Conservation (phyloP, 2,329 filamentous ascomycete species). For the Stagonosporopsis cucurbitacearum region DNA sequence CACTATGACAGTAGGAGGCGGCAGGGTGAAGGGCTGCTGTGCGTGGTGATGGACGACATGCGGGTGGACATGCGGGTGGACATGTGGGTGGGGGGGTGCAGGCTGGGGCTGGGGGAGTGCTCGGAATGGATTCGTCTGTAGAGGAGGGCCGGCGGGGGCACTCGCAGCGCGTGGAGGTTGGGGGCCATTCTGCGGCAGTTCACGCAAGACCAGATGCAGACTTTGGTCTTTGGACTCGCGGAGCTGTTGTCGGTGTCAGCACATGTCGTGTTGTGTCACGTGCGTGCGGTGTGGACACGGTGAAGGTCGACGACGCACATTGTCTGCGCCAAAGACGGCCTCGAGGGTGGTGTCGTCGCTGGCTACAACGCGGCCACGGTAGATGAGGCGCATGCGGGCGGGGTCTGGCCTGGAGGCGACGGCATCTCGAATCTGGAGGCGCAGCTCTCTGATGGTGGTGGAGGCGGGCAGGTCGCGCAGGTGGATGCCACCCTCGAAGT, state of each 20-base stretch:
- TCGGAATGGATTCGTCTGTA: conserved; percentile 44
- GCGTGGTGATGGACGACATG: conserved; percentile 25
- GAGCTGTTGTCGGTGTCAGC: conserved; percentile 38
- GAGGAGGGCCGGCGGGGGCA: conserved; percentile 23
- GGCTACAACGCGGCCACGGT: conserved; percentile 60
- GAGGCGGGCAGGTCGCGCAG: conserved; percentile 41
- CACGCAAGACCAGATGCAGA: conserved; percentile 49
- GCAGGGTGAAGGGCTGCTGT: conserved; percentile 25
- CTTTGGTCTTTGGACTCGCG: conserved; percentile 46
- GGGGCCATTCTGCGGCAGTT: conserved; percentile 29
- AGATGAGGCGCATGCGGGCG: conserved; percentile 63
- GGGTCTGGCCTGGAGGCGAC: conserved; percentile 51
- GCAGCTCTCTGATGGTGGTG: conserved; percentile 60
- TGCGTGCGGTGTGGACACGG: neutral
- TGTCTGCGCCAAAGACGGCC: conserved; percentile 58
- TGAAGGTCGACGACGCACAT: conserved; percentile 50
- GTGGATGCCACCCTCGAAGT: conserved; percentile 44
- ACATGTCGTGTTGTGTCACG: too few species aligned
- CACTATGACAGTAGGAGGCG: conserved; percentile 20
- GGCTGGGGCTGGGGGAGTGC: conserved; percentile 27
- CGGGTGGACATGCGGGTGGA: conserved; percentile 19
- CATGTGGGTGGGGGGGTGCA: neutral
- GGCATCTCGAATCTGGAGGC: conserved; percentile 57
- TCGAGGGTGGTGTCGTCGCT: conserved; percentile 57
- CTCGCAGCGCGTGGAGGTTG: conserved; percentile 9